Evolutionary conservation across 1,284 basidiomycete species (phyloP), one percentile per base, ranked within the genome.

Genomic region (Porodaedalea pini): DNA sequence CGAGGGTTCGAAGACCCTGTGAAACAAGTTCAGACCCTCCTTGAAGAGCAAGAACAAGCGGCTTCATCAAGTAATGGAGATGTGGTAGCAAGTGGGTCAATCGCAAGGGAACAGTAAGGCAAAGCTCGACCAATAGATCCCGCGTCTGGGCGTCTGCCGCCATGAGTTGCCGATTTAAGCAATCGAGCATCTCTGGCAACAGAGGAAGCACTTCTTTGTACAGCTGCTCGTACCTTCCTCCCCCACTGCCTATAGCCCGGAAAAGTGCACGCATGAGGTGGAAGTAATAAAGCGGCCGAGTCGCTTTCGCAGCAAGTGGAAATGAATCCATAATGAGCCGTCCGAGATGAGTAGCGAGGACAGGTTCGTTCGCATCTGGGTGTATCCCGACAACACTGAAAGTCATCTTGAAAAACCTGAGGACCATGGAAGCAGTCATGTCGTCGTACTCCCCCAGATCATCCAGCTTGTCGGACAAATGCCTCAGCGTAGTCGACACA

Each of bases 321-420:
- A 99, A 97, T 61, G 93, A 98, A 66, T 95, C 92, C 91, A 98
- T 98, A 67, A 99, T 90, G 52, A 99, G 75, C 69, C 94, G 94
- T 44, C 92, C 88, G 37, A 99, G 80, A 72, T 99, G 94, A 0
- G 92, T 87, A 17, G 95, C 94, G 7, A 99, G 77, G 56, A 98
- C 93, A 15, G 88, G 82, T 73, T 99, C 97, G 72, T 98, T 99
- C 36, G 81, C 75, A 29, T 75, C 73, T 32, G 94, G 89, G 70
- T 86, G 89, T 58, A 84, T 72, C 36, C 88, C 87, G 61, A 99
- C 93, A 2, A 96, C 92, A 63, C 85, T 81, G 73, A 99, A 99
- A 6, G 94, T 90, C 83, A 98, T 91, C 76, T 98, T 99, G 84
- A 94, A 99, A 59, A 98, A 78, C 52, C 94, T 84, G 59, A 99